A percentile compares a stretch with the other conserved stretches of the same genome.
phyloP scores from a whole-genome alignment of 1,284 basidiomycete species.

The Sparassis latifolia region DNA sequence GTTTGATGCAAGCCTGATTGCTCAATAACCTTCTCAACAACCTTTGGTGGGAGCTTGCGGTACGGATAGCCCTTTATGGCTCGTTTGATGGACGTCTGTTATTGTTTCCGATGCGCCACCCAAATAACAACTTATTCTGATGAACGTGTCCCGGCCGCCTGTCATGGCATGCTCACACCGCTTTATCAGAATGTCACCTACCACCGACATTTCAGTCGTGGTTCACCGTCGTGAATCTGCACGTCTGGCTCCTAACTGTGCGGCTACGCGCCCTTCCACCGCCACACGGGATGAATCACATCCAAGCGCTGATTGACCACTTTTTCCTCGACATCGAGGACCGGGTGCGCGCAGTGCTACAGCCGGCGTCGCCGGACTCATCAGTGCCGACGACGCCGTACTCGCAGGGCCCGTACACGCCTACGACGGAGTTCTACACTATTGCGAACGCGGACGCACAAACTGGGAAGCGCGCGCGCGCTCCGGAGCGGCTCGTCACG shows the following conservation, averaged over 20 bases:
- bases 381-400: slow-evolving; percentile 10
- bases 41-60: neutral
- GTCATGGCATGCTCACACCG: neutral
- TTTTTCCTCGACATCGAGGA: slow-evolving; percentile 96
- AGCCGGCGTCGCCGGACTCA: slow-evolving; percentile 33
- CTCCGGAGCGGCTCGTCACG: slow-evolving; percentile 77
- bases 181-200: slow-evolving; percentile 66
- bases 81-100: no score
- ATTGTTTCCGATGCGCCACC: neutral
- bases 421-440: slow-evolving; percentile 44
- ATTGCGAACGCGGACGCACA: slow-evolving; percentile 33
- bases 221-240: slow-evolving; percentile 93
- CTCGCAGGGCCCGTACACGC: slow-evolving; percentile 26
- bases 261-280: slow-evolving; percentile 82
- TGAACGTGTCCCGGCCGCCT: neutral
- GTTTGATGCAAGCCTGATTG: no score
- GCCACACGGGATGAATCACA: slow-evolving; percentile 56
- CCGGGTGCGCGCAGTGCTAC: slow-evolving; percentile 79
- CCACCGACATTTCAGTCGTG: slow-evolving; percentile 96
- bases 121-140: neutral
- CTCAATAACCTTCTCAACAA: neutral
- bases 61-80: no score
- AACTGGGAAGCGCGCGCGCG: slow-evolving; percentile 37
- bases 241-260: slow-evolving; percentile 87
- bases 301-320: slow-evolving; percentile 87